phyloP scores from a whole-genome alignment of 176 grass and related monocot species.

The Aegilops longissima region DNA sequence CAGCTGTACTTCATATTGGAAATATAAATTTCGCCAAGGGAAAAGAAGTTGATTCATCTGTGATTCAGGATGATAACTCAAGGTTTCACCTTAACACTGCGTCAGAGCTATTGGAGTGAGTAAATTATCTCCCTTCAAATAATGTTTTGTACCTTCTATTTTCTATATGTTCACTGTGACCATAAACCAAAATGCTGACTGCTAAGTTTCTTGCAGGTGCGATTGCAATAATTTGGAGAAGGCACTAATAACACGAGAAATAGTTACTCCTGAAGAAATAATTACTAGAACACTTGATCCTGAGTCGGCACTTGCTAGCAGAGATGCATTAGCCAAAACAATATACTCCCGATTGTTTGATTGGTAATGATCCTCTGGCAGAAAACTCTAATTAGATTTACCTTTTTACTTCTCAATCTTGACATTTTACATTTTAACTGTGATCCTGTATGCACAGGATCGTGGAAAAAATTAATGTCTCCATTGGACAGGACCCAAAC shows the following conservation, averaged over 20 bases:
- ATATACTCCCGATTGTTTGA: conserved; percentile 98
- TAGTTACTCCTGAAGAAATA: conserved; percentile 99
- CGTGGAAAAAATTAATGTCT: conserved; percentile 97
- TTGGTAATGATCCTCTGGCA: conserved; percentile 55
- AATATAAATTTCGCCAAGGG: conserved; percentile 98
- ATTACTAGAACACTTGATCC: conserved; percentile 99
- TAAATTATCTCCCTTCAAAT: conserved; percentile 25
- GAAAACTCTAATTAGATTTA: conserved; percentile 24
- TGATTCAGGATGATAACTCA: conserved; percentile 88
- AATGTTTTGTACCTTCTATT: not conserved
- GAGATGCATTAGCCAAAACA: conserved; percentile 97
- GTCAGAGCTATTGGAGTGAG: conserved; percentile 89
- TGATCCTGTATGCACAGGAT: conserved; percentile 66
- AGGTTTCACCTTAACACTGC: conserved; percentile 86
- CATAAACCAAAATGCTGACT: conserved; percentile 29
- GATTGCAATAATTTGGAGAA: conserved; percentile 82
- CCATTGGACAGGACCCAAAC: conserved; percentile 98
- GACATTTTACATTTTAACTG: conserved; percentile 16
- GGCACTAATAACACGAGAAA: conserved; percentile 89
- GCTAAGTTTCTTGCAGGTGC: conserved; percentile 69
- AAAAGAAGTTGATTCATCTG: conserved; percentile 92
- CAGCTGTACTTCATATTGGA: conserved; percentile 97
- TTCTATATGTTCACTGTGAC: conserved; percentile 25
- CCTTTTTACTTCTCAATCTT: conserved; percentile 3
- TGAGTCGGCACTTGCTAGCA: conserved; percentile 86